Conservation (phyloP, 352 stramenopile species). For the Globisporangium viniferum region DNA sequence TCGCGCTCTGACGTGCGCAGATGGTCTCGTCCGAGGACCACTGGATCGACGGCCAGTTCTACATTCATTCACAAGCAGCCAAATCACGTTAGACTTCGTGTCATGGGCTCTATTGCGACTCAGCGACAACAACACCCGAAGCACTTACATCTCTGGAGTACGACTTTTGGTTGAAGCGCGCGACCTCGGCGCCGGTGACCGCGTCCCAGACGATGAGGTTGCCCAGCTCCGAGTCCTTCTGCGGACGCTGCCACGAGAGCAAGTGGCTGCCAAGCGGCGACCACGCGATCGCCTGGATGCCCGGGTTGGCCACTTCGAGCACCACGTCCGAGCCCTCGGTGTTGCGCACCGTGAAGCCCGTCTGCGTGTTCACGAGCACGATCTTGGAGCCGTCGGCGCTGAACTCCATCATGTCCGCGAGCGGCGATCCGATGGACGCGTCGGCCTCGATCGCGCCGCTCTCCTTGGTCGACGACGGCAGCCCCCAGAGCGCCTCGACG, state of each 20-base stretch:
- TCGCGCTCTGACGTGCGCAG: slow-evolving; percentile 70
- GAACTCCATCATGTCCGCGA: slow-evolving; percentile 74
- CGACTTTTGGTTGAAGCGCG: slow-evolving; percentile 84
- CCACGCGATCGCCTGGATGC: slow-evolving; percentile 77
- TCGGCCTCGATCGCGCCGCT: slow-evolving; percentile 49
- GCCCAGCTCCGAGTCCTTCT: slow-evolving; percentile 62
- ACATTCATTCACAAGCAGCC: slow-evolving; percentile 4
- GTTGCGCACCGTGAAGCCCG: slow-evolving; percentile 65
- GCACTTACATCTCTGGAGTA: slow-evolving; percentile 77
- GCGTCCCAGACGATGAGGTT: slow-evolving; percentile 87
- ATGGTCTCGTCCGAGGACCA: slow-evolving; percentile 90
- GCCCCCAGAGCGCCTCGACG: slow-evolving; percentile 76
- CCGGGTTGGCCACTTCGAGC: slow-evolving; percentile 60
- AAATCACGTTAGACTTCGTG: neutral
- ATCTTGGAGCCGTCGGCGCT: slow-evolving; percentile 61
- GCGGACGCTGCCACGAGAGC: slow-evolving; percentile 85
- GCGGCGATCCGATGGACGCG: slow-evolving; percentile 39
- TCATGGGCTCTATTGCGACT: neutral
- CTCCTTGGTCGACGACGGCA: slow-evolving; percentile 51
- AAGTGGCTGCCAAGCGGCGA: slow-evolving; percentile 80
- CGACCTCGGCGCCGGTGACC: slow-evolving; percentile 47
- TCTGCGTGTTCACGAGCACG: slow-evolving; percentile 56
- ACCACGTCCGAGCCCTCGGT: slow-evolving; percentile 60
- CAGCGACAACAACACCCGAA: neutral
- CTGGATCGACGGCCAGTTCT: slow-evolving; percentile 89